Evolutionary conservation across 805 yeast species (phyloP), one percentile per base, ranked within the genome.

Genomic region (Wickerhamomyces silvicola): DNA sequence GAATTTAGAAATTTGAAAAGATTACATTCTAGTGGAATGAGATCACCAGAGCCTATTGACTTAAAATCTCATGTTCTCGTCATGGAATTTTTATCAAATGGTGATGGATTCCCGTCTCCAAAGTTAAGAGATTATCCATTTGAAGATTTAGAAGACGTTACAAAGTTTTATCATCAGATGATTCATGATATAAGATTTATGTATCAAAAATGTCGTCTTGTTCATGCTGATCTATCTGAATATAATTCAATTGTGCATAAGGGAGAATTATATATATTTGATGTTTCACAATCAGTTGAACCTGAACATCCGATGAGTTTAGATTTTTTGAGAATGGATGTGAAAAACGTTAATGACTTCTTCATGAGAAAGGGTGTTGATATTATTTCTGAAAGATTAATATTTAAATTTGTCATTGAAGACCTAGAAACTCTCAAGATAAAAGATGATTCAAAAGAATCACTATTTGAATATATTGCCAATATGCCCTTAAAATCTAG

Each of bases 281-380:
- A 92, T 61, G 99, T 92, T 9, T 88, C 97, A 1, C 99, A 92
- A 56, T 79, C 94, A 23, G 97, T 92, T 16, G 97, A 92, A 56
- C 97, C 96, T 8, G 96, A 87, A 47, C 99, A 92, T 59, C 97
- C 96, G 9, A 86, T 86, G 86, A 82, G 95, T 26, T 66, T 92
- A 43, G 97, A 92, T 56, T 92, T 92, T 54, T 61, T 92, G 38
- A 68, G 99, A 52, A 92, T 92, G 98, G 99, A 92, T 60, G 88
- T 92, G 52, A 92, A 90, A 56, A 92, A 92, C 52, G 84, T 90
- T 16, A 92, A 90, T 51, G 92, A 84, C 47, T 92, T 80, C 56
- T 92, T 92, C 49, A 68, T 69, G 37, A 68, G 78, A 39, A 77
- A 80, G 54, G 78, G 79, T 22, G 84, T 88, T 25, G 70, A 73